Evolutionary conservation across 2,329 filamentous ascomycete genomes (phyloP), one percentile per base, ranked within the genome.

Genomic region (Talaromyces sp.): DNA sequence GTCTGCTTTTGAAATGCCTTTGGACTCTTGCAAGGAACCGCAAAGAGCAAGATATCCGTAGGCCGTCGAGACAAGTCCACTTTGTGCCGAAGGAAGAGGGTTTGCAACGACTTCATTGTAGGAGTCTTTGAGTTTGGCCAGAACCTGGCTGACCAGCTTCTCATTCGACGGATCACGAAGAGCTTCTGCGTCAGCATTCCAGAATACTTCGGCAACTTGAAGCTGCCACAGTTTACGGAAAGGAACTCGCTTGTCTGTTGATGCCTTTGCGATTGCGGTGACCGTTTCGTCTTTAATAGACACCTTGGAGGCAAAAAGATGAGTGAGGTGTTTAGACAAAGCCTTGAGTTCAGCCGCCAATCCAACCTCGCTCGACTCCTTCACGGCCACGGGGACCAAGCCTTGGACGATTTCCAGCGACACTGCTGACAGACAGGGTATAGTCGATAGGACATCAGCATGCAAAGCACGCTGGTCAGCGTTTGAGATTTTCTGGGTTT

Each of bases 361-460:
- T 49, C 93, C 93, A 38, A 82, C 78, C 73, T 99, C 95, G 68
- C 96, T 98, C 8, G 92, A 87, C 76, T 99, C 95, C 70, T 97
- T 96, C 7, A 84, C 77, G 19, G 89, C 87, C 14, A 91, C 80
- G 19, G 85, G 76, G 7, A 88, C 85, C 61, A 98, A 81, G 7
- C 84, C 85, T 55, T 81, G 78, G 1, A 86, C 82, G 31, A 93
- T 81, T 65, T 89, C 89, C 60, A 83, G 81, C 0, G 90, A 88
- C 43, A 89, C 81, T 2, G 82, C 75, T 11, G 80, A 73, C 2
- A 86, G 89, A 50, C 85, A 78, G 1, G 85, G 82, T 31, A 93
- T 75, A 7, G 82, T 80, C 55, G 84, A 80, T 3, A 99, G 81
- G 81, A 96, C 90, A 69, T 95, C 89, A 4, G 91, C 88, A 75